These are phyloP conservation scores for Quercus dentata DNA, from an alignment of 306 rosid genomes.

Conservation along the genomic window DNA sequence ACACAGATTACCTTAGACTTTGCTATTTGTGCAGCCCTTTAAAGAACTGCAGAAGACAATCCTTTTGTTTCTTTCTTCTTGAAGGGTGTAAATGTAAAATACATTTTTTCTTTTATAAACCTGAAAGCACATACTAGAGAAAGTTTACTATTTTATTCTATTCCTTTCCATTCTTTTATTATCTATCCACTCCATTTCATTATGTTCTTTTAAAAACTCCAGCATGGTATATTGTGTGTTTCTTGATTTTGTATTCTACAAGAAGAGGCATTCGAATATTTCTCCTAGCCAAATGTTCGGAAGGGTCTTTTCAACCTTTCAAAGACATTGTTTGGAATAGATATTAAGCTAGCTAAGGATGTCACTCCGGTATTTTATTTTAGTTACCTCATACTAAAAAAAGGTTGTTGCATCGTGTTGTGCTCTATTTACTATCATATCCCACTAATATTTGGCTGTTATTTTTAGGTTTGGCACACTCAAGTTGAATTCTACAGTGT, in stretches of 20 bases:
- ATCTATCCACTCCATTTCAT: neutral
- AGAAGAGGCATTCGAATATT: slow-evolving; percentile 90
- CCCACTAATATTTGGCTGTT: slow-evolving; percentile 11
- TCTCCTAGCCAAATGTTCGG: slow-evolving; percentile 86
- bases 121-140: no score
- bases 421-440: slow-evolving; percentile 9
- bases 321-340: slow-evolving; percentile 49
- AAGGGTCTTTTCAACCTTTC: slow-evolving; percentile 82
- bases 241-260: slow-evolving; percentile 35
- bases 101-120: no score
- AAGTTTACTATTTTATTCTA: no score
- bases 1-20: slow-evolving; percentile 59
- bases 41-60: slow-evolving; percentile 84
- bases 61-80: slow-evolving; percentile 70
- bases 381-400: neutral
- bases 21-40: slow-evolving; percentile 88
- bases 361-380: slow-evolving; percentile 60
- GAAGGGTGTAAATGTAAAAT: neutral
- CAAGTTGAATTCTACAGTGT: slow-evolving; percentile 78
- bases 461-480: slow-evolving; percentile 75
- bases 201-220: slow-evolving; percentile 9
- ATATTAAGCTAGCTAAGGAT: slow-evolving; percentile 77
- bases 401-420: no score
- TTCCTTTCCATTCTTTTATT: neutral
- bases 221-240: neutral